Evolutionary conservation across 2,329 filamentous ascomycete species (phyloP), one percentile per base, ranked within the genome.

Genomic region (Aspergillus aculeatus): DNA sequence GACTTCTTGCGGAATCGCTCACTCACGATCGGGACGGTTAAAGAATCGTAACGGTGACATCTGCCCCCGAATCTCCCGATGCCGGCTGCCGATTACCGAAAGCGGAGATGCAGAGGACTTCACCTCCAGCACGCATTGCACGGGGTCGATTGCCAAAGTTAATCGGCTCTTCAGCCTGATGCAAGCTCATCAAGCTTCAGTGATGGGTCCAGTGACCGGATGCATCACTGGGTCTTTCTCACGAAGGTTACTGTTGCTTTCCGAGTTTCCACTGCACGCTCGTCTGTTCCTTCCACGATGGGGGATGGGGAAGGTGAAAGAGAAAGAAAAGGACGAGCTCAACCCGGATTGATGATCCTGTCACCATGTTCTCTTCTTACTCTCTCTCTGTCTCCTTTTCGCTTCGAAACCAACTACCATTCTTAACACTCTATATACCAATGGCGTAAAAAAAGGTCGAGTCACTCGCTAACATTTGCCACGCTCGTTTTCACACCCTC

Each of bases 51-150:
- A 61, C 61, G 55, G 61, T 63, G 50, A 49, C 56, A 56, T 44
- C 52, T 57, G 38, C 47, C 26, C 55, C 50, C 32, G 52, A 35
- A 41, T 32, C 31, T 23, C 26, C 52, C 24, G 41, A 55, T 29
- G 41, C 38, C 38, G 38, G 12, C 16, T 44, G 41, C 44, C 9
- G 56, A 14, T 52, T 65, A 62, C 64, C 66, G 66, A 62, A 68
- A 61, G 56, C 66, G 66, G 66, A 66, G 64, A 62, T 58, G 26
- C 50, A 29, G 47, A 54, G 44, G 52, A 48, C 61, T 29, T 65
- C 59, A 58, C 31, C 57, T 41, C 32, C 14, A 16, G 11, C 14
- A 32, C 48, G 29, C 44, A 29, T 29, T 29, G 26, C 26, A 23
- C 29, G 57, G 47, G 23, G 19, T 35, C 44, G 54, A 54, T 50